Base-by-base conservation (phyloP, 139 green algal genomes). In the Pleodorina starrii region DNA sequence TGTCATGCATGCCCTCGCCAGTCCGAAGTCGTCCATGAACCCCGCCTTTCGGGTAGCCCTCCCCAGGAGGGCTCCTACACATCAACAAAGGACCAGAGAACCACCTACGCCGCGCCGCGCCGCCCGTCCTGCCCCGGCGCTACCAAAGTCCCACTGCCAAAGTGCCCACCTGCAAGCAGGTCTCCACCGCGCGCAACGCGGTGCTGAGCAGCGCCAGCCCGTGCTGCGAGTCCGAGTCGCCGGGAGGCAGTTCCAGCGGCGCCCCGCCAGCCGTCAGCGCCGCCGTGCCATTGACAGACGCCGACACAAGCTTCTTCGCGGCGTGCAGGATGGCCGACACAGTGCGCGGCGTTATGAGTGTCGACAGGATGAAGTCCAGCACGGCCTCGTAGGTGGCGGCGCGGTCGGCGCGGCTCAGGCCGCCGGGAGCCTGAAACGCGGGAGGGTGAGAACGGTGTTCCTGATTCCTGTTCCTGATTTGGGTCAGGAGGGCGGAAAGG, bases 361-460 rank as follows among this genome's bases (percentile, higher is more conserved):
- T 93, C 63, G 87, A 93, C 14, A 93, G 51, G 60, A 93, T 91
- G 75, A 91, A 91, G 57, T 91, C 90, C 38, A 93, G 76, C 23
- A 93, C 84, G 3, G 90, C 90, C 84, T 93, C 90, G 38, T 93
- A 90, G 7, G 87, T 79, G 10, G 81, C 40, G 69, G 60, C 74
- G 48, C 76, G 66, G 29, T 84, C 54, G 25, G 75, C 76, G 32
- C 79, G 80, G 25, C 80, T 85, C 38, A 48, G 38, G 1, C 54
- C 84, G 46, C 84, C 71, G 40, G 38, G 14, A 32, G 32, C 50
- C 43, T 72, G 69, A 14, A 21, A 66, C 21, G 54, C 5, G n/a
- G n/a, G n/a, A n/a, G n/a, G n/a, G n/a, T n/a, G n/a, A n/a, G n/a
- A n/a, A n/a, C n/a, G n/a, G n/a, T n/a, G n/a, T n/a, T n/a, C n/a